Base-by-base conservation (phyloP, 1,284 basidiomycete species). In the Cryptococcus depauperatus region DNA sequence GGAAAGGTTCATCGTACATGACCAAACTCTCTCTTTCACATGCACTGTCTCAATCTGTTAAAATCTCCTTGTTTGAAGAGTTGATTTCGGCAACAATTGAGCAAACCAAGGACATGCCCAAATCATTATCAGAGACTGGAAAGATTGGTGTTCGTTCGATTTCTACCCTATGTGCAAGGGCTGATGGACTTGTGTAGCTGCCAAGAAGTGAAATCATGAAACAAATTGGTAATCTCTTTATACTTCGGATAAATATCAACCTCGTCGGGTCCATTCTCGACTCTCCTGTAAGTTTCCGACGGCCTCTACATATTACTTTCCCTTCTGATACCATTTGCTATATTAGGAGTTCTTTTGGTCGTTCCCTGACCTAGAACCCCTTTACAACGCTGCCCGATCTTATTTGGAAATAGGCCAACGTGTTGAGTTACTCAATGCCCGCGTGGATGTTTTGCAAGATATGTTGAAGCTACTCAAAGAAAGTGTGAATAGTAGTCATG, bases 381-480 rank as follows among this genome's bases (percentile, higher is more conserved):
- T 97, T 34, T 97, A 96, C 67, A 86, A 89, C 56, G 91, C 91
- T 4, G 88, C 89, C 5, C 77, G 89, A 51, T 85, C 83, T 61
- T 97, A 97, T 67, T 77, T 97, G 26, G 91, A 97, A 73, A 89
- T 96, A 50, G 86, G 88, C 3, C 91, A 95, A 68, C 80, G 91
- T 42, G 90, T 95, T 56, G 87, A 93, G 66, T 73, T 96, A 33
- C 75, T 97, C 48, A 96, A 95, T 70, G 88, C 89, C 26, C 82
- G 91, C 49, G 91, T 96, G 19, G 92, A 92, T 76, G 86, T 96
- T 48, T 73, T 97, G 32, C 91, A 97, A 76, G 91, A 97, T 66
- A 95, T 97, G 87, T 79, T 97, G 8, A 85, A 91, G 66, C 77
- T 97, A 43, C 75, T 97, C 40, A 96, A 96, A 71, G 92, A 96